phyloP scores from a whole-genome alignment of 1,139 yeast species.

The Petasospora fabianii region DNA sequence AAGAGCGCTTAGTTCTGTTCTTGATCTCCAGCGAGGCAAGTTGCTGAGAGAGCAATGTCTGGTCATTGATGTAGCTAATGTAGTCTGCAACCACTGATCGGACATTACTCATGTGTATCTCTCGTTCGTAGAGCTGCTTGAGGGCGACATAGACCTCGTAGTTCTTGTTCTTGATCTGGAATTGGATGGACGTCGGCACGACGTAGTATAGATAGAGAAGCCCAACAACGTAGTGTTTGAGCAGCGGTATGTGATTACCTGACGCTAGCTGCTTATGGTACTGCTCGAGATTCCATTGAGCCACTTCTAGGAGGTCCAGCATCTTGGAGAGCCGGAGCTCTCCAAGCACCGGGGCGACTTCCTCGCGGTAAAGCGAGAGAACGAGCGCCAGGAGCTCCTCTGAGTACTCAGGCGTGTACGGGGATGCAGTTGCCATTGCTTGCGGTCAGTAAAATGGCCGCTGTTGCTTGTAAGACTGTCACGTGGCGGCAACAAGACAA shows the following conservation, averaged over 20 bases:
- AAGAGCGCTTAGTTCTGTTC: constrained; percentile 15
- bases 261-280: constrained; percentile 24
- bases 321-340: constrained; percentile 30
- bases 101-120: constrained; percentile 36
- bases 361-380: constrained; percentile 29
- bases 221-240: constrained; percentile 33
- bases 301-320: constrained; percentile 32
- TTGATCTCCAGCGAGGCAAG: constrained; percentile 3
- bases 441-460: too few species aligned
- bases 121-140: constrained; percentile 32
- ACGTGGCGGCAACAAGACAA: too few species aligned
- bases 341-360: constrained; percentile 27
- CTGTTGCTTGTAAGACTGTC: too few species aligned
- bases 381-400: constrained; percentile 30
- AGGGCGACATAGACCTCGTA: constrained; percentile 33
- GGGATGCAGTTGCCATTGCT: too few species aligned
- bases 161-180: constrained; percentile 36
- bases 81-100: constrained; percentile 31
- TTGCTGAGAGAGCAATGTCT: constrained; percentile 2
- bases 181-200: constrained; percentile 36
- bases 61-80: constrained; percentile 28
- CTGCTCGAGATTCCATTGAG: constrained; percentile 29
- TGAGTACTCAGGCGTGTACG: constrained; percentile 36
- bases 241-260: constrained; percentile 13
- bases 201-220: constrained; percentile 33